Conservation (phyloP, 495 filamentous ascomycete genomes). For the Hamigera avellanea region DNA sequence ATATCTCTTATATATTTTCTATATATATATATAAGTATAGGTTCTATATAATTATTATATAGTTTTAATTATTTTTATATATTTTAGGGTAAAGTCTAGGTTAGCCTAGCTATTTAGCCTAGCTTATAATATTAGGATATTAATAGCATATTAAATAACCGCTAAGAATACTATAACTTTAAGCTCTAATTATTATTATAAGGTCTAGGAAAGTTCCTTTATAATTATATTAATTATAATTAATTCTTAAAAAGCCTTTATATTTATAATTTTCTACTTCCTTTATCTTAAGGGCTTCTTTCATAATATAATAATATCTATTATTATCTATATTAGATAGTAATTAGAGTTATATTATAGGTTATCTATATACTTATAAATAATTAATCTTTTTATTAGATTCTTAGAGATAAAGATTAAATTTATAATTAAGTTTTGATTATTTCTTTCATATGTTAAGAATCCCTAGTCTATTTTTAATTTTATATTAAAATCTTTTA, state of each 20-base stretch:
- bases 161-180: background rate
- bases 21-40: background rate
- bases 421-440: constrained; percentile 4
- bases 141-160: background rate
- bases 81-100: constrained; percentile 4
- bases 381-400: background rate
- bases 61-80: constrained; percentile 2
- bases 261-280: constrained; percentile 9
- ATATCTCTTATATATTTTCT: background rate
- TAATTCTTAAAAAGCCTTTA: constrained; percentile 1
- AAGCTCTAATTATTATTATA: background rate
- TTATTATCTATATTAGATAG: constrained; percentile 2
- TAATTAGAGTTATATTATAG: constrained; percentile 5
- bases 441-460: background rate
- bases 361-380: background rate
- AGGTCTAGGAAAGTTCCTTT: background rate
- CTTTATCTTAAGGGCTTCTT: background rate
- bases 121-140: constrained; percentile 2
- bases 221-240: background rate
- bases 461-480: constrained; percentile 2
- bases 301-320: background rate
- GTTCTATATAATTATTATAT: background rate
- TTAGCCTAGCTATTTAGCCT: constrained; percentile 3
- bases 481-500: constrained; percentile 1
- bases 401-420: background rate